phyloP scores from a whole-genome alignment of 768 basidiomycete species.

The Lactarius hatsudake region DNA sequence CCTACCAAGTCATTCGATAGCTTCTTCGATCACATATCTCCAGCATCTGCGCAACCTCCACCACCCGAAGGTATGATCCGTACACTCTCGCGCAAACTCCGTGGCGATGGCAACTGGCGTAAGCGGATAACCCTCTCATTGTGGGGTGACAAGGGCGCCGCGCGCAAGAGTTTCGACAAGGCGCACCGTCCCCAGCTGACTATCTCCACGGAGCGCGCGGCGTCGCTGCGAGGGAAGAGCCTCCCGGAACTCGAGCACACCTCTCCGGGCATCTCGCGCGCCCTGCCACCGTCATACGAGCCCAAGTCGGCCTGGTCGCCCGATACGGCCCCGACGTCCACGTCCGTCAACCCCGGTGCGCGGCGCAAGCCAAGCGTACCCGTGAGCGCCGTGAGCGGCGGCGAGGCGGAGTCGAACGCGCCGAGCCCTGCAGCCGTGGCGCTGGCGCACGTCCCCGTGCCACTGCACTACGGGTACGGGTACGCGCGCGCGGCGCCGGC shows the following conservation, averaged over 20 bases:
- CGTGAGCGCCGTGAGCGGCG: slow-evolving; percentile 38
- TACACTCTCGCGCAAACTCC: slow-evolving; percentile 30
- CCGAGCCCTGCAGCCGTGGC: slow-evolving; percentile 32
- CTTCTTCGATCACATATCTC: slow-evolving; percentile 39
- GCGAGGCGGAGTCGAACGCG: slow-evolving; percentile 30
- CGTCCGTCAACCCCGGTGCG: slow-evolving; percentile 24
- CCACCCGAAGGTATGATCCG: slow-evolving; percentile 2
- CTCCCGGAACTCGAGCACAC: slow-evolving; percentile 35
- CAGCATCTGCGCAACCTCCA: slow-evolving; percentile 23
- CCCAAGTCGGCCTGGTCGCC: slow-evolving; percentile 37
- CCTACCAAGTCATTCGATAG: slow-evolving; percentile 46
- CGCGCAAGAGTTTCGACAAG: slow-evolving; percentile 22
- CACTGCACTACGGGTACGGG: slow-evolving; percentile 21
- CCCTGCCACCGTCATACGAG: background rate
- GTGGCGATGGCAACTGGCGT: slow-evolving; percentile 19
- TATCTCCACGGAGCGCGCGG: slow-evolving; percentile 44
- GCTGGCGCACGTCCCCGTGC: slow-evolving; percentile 26
- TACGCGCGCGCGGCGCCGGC: background rate
- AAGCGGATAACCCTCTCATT: slow-evolving; percentile 24
- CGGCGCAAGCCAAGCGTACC: slow-evolving; percentile 40
- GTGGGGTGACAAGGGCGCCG: slow-evolving; percentile 28
- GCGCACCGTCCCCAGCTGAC: slow-evolving; percentile 34
- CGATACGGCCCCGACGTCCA: slow-evolving; percentile 23
- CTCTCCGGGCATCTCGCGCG: slow-evolving; percentile 28
- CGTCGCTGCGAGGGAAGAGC: slow-evolving; percentile 29